Evolutionary conservation across 768 basidiomycete species (phyloP), one percentile per base, ranked within the genome.

Genomic region (Polyporus arcularius): DNA sequence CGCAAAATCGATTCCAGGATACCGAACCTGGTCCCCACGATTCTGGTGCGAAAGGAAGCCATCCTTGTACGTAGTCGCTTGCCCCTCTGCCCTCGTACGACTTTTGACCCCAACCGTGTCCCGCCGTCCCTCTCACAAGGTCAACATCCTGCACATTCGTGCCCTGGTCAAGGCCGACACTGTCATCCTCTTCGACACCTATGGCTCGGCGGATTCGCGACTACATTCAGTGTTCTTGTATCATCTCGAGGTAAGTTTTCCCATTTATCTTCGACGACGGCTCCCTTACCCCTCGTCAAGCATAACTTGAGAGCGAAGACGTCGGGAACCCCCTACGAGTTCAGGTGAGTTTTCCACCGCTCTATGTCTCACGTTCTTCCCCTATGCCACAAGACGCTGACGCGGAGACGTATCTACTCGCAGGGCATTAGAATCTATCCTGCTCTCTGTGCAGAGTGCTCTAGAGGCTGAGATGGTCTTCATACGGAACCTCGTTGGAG

Each of bases 401-500:
- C 58, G 56, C 69, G 61, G 55, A 58, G 45, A 69, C 65, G 38
- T 54, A 55, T 43, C 42, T 60, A 28, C 60, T 48, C 51, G n/a
- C 70, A 95, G 96, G 56, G 96, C 96, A 3, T 80, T 98, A 41
- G 96, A 98, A 67, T 96, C 95, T 1, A 88, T 97, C 58, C 79
- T 98, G 45, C 83, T 96, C 43, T 96, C 94, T 42, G 93, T 96
- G 10, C 77, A 96, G 58, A 92, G 90, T 65, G 95, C 96, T 4
- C 79, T 98, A 26, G 96, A 98, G 76, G 94, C 94, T 35, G 96
- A 98, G 76, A 91, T 98, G 90, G 89, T 89, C 14, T 96, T 96
- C 70, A 92, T 94, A 53, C 87, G 96, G 38, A 89, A 90, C 63
- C 85, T 97, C 40, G 91, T 98, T 53, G 91, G 92, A 54, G 90